Evolutionary conservation across 306 rosid genomes (phyloP), one percentile per base, ranked within the genome.

Genomic region (Cucurbita argyrosperma): DNA sequence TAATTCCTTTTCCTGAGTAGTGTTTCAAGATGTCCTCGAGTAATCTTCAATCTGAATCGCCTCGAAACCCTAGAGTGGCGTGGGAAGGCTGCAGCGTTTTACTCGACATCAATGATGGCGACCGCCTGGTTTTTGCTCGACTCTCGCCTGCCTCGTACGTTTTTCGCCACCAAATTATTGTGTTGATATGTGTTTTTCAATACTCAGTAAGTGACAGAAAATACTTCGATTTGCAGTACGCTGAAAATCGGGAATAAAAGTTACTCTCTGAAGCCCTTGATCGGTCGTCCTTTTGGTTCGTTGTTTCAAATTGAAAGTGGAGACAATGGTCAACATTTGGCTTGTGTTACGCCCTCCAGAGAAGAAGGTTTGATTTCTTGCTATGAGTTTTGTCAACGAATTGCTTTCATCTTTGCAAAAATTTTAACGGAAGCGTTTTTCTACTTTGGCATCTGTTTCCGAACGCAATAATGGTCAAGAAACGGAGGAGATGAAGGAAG

Each of bases 31-130:
- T 81, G 83, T 72, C 85, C 6, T 69, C 60, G 47, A 75, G 50
- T 63, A 69, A 72, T 37, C 51, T 59, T 14, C 74, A 50, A 54
- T 54, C 53, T 72, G 74, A 73, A 37, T 38, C 47, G 6, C 57
- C 52, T 10, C 69, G 79, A 67, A 78, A 81, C 67, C 70, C 80
- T 50, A 87, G 98, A 83, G 42, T 83, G 6, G 81, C 99, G 0
- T 91, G 89, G 83, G 96, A 94, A 62, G 99, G 99, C 49, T 94
- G 97, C 83, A 89, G 96, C 67, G 97, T 94, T 14, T 82, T 94
- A 84, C 97, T 94, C 16, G 99, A 91, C 59, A 85, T 94, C 86
- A 94, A 91, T 38, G 96, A 89, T 37, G 97, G 96, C 6, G 97
- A 94, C 67, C 97, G 99, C 49, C 80, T 91, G 72, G 92, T 91